Evolutionary conservation across 2,329 filamentous ascomycete genomes (phyloP).

Genomic region (Stemphylium vesicarium): DNA sequence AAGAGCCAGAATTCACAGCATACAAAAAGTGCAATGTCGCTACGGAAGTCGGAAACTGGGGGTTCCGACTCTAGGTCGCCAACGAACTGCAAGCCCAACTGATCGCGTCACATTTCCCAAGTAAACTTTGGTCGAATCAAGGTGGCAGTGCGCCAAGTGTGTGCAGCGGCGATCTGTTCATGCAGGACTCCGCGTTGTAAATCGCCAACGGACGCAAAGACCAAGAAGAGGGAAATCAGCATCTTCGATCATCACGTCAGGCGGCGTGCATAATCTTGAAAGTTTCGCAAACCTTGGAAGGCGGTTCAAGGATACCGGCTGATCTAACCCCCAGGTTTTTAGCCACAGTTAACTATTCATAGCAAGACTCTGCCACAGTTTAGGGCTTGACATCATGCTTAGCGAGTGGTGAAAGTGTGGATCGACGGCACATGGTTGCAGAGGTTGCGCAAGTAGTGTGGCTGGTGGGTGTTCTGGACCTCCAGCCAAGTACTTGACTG

Average conservation of each 20-base stretch:
- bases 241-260: neutral
- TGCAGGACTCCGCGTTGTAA: neutral
- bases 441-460: slow-evolving; percentile 17
- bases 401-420: neutral
- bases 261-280: neutral
- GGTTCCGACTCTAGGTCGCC: too few species aligned
- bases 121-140: neutral
- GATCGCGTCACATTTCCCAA: too few species aligned
- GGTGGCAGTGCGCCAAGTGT: slow-evolving; percentile 1
- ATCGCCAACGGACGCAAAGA: neutral
- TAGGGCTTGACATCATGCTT: slow-evolving; percentile 11
- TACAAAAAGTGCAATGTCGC: too few species aligned
- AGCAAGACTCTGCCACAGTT: slow-evolving; percentile 3
- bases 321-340: neutral
- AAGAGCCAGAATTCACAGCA: too few species aligned
- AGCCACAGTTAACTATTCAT: slow-evolving; percentile 8
- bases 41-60: too few species aligned
- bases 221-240: neutral
- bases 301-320: neutral
- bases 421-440: slow-evolving; percentile 2
- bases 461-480: slow-evolving; percentile 8
- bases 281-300: neutral
- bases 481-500: neutral
- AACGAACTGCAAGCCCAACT: too few species aligned
- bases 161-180: neutral